Evolutionary conservation across 2,329 filamentous ascomycete species (phyloP), one percentile per base, ranked within the genome.

Genomic region (Emydomyces testavorans): DNA sequence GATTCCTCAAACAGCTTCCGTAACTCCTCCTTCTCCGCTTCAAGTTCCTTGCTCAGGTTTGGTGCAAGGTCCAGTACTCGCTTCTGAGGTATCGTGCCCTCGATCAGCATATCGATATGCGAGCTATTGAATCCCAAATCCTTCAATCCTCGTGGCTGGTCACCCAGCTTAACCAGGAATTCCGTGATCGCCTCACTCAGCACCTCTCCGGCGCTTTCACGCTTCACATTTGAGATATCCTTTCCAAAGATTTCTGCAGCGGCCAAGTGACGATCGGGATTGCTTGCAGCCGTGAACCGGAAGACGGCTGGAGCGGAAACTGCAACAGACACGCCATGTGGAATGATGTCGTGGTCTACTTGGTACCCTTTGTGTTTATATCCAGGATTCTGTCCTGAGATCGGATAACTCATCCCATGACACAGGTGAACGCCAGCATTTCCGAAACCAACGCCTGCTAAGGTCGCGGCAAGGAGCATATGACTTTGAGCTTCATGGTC

Each of bases 361-460:
- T 82, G 71, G 65, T 98, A 98, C n/a, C 92, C 92, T 0, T 75
- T 66, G 62, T 98, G 92, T 58, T 80, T 81, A 69, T 96, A 96
- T 4, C 83, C 82, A 0, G 85, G 86, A 63, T 98, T 98, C 63
- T 95, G 89, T 24, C 88, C 86, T 0, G 87, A 94, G 60, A 98
- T 94, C 15, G 92, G 92, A 62, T 98, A 98, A 20, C 85, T 93
- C 90, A 98, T 96, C 62, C 90, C 82, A 62, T 86, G 82, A 64
- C 82, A 86, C 7, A 86, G 73, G 69, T 98, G 92, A 2, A 98
- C 92, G 42, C 93, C 92, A 1, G 93, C 93, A 59, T 98, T 98
- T 16, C 93, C 92, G 64, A 98, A 98, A 0, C 92, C 92, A 2
- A 98, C 88, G 38, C 92, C 92, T 0, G 93, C 92, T 1, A 98